These are phyloP conservation scores for Aspergillus sp. DNA, from an alignment of 2,329 filamentous ascomycete genomes.

Conservation along the genomic window DNA sequence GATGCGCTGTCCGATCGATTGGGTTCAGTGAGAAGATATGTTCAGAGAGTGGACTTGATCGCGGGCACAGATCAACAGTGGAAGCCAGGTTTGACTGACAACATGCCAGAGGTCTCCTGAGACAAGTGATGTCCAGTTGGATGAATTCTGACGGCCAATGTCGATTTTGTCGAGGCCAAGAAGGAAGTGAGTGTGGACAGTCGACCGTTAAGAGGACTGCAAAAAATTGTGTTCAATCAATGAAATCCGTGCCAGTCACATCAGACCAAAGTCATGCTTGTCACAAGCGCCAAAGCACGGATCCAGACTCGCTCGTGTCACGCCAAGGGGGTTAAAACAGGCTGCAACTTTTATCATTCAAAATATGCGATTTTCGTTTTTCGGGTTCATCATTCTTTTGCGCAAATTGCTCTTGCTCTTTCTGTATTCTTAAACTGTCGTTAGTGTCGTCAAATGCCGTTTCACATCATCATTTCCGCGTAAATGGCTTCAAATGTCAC, in stretches of 20 bases:
- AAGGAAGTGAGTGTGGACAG: constrained; percentile 6
- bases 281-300: not conserved
- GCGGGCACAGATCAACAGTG: not conserved
- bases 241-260: constrained; percentile 4
- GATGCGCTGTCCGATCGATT: not conserved
- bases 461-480: constrained; percentile 35
- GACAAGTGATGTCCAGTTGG: not conserved
- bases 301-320: constrained; percentile 12
- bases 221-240: not conserved
- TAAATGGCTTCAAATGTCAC: constrained; percentile 21
- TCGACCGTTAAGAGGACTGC: not conserved
- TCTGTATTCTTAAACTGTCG: constrained; percentile 21
- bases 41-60: constrained; percentile 16
- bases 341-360: constrained; percentile 16
- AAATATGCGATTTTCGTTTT: constrained; percentile 16
- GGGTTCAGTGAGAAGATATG: constrained; percentile 8
- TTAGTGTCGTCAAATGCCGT: constrained; percentile 34
- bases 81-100: not conserved
- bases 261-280: not conserved
- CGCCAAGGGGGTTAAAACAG: constrained; percentile 7
- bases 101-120: not conserved
- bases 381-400: constrained; percentile 16
- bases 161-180: not conserved
- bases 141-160: not conserved
- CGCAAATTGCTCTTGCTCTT: constrained; percentile 15